These are phyloP conservation scores for Litchi chinensis DNA, from an alignment of 345 rosid genomes.

Conservation along the genomic window DNA sequence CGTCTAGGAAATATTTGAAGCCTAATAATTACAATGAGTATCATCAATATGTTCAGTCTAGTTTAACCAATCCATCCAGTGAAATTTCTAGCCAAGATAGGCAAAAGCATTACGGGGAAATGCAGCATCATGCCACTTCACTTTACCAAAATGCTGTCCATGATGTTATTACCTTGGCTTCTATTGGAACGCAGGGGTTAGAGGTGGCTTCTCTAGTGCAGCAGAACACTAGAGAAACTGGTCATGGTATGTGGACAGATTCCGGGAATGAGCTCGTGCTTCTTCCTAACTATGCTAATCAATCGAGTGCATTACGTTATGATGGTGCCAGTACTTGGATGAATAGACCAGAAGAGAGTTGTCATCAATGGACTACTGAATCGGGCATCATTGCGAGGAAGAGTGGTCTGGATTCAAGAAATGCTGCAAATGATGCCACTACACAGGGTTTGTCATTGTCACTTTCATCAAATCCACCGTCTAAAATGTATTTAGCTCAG, in stretches of 20 bases:
- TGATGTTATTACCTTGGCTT: conserved; percentile 41
- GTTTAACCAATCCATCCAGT: conserved; percentile 25
- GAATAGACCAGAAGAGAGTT: conserved; percentile 19
- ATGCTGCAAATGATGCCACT: conserved; percentile 20
- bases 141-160: conserved; percentile 25
- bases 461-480: conserved; percentile 48
- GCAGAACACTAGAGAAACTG: conserved; percentile 21
- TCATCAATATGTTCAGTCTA: conserved; percentile 32
- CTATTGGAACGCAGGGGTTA: conserved; percentile 19
- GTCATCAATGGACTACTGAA: conserved; percentile 33
- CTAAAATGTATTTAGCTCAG: conserved; percentile 16
- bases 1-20: conserved; percentile 29
- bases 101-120: conserved; percentile 25
- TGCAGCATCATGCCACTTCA: conserved; percentile 23
- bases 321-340: conserved; percentile 24
- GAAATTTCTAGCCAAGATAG: conserved; percentile 33
- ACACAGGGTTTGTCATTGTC: conserved; percentile 53
- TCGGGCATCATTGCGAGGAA: conserved; percentile 28
- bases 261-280: conserved; percentile 35
- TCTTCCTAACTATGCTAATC: conserved; percentile 35
- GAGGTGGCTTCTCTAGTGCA: conserved; percentile 19
- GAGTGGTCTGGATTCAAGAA: conserved; percentile 19
- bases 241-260: conserved; percentile 20
- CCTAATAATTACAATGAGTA: conserved; percentile 22
- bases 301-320: conserved; percentile 18